phyloP scores from a whole-genome alignment of 2,329 filamentous ascomycete species.

The Lasiodiplodia gonubiensis region DNA sequence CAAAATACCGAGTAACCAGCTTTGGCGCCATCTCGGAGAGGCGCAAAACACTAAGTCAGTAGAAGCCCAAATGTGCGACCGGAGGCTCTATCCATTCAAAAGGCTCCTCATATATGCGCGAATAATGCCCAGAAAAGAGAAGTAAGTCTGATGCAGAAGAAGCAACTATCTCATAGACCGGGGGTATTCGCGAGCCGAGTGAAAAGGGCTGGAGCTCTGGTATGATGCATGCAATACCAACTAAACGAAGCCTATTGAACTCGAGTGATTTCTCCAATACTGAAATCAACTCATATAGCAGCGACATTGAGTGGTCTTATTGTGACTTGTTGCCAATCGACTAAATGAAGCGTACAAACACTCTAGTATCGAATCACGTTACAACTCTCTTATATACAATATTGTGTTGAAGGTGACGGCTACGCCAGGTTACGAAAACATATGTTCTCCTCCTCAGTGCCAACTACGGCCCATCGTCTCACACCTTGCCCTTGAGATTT shows the following conservation, averaged over 20 bases:
- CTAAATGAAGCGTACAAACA: background rate
- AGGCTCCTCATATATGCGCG: background rate
- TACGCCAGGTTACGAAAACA: background rate
- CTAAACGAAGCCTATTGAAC: no score
- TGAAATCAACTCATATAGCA: background rate
- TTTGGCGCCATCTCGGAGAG: background rate
- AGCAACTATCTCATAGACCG: background rate
- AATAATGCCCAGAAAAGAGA: no score
- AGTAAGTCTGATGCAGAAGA: background rate
- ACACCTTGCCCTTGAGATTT: background rate
- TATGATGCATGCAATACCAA: no score
- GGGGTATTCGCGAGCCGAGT: background rate
- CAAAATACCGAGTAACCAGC: background rate
- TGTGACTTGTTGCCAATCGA: background rate
- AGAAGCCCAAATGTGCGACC: background rate
- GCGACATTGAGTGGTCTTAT: background rate
- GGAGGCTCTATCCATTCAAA: background rate
- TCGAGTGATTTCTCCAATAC: background rate
- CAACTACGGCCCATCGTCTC: background rate
- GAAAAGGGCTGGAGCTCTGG: no score
- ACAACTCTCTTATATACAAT: background rate
- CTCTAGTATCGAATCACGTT: background rate
- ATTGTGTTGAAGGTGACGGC: background rate
- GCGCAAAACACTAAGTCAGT: background rate
- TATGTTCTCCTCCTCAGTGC: background rate